phyloP scores from a whole-genome alignment of 768 basidiomycete species.

The Dictyophora rubrovolvata region DNA sequence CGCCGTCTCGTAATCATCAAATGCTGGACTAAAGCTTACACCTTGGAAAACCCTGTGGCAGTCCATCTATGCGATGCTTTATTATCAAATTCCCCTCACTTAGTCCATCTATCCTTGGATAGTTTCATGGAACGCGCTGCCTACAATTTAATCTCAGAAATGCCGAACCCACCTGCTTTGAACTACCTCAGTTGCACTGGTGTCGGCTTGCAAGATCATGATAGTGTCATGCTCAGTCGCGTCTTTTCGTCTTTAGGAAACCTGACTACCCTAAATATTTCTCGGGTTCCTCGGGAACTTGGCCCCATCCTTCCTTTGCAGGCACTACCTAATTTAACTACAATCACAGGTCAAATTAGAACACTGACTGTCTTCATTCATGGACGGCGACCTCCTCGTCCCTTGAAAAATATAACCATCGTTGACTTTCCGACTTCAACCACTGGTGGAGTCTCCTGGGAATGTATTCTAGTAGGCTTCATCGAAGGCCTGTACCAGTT shows the following conservation, averaged over 20 bases:
- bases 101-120: background rate
- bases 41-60: background rate
- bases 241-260: background rate
- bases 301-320: background rate
- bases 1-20: background rate
- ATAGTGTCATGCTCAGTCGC: background rate
- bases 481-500: background rate
- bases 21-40: slow-evolving; percentile 2
- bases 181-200: background rate
- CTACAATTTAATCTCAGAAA: background rate
- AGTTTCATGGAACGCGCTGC: background rate
- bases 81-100: background rate
- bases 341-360: slow-evolving; percentile 1
- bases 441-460: background rate
- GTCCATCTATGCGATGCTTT: background rate
- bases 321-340: background rate
- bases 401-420: slow-evolving; percentile 5
- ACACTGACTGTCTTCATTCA: background rate
- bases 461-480: background rate
- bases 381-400: background rate
- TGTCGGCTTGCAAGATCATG: background rate
- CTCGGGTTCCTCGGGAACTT: slow-evolving; percentile 1
- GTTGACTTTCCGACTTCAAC: background rate
- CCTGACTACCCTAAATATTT: background rate
- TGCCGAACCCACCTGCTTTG: background rate